These are phyloP conservation scores for Artomyces pyxidatus DNA, from an alignment of 768 basidiomycete genomes.

Conservation along the genomic window DNA sequence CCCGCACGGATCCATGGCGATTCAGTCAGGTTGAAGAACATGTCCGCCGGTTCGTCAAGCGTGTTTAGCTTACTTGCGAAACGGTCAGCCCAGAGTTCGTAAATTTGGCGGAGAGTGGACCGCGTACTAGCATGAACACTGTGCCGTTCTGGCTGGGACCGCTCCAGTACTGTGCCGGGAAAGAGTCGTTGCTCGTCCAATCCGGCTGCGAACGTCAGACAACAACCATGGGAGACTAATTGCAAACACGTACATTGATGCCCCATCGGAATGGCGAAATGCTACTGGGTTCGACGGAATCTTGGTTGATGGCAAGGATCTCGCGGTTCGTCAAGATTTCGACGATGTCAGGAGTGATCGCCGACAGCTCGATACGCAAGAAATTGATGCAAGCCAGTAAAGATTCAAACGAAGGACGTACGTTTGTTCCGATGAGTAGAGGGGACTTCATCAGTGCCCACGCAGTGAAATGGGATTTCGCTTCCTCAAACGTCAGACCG, in stretches of 20 bases:
- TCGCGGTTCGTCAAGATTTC: conserved; percentile 55
- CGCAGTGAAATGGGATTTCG: conserved; percentile 63
- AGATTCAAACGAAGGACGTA: conserved; percentile 19
- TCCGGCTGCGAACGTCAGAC: conserved; percentile 21
- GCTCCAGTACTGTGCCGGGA: conserved; percentile 69
- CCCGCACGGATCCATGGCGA: conserved; percentile 19
- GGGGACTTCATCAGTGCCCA: conserved; percentile 70
- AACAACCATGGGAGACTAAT: not conserved
- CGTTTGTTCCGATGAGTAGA: conserved; percentile 53
- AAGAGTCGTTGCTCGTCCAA: conserved; percentile 32
- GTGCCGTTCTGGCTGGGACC: conserved; percentile 58
- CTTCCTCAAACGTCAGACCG: conserved; percentile 50
- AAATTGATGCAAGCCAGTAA: not conserved
- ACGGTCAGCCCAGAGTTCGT: too few relatives aligned
- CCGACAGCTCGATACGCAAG: conserved; percentile 35
- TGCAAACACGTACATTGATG: conserved; percentile 39
- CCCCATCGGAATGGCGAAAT: conserved; percentile 67
- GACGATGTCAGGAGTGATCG: conserved; percentile 40
- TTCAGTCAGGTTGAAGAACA: conserved; percentile 18
- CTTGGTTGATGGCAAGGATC: conserved; percentile 63
- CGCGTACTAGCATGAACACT: conserved; percentile 57
- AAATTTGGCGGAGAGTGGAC: too few relatives aligned
- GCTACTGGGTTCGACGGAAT: conserved; percentile 49
- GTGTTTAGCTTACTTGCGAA: conserved; percentile 19
- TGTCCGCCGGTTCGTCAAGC: conserved; percentile 9